Percentiles rank a stretch among this genome's conserved stretches.
Conservation (phyloP, 73 alveolate genomes). For the Stentor coeruleus region DNA sequence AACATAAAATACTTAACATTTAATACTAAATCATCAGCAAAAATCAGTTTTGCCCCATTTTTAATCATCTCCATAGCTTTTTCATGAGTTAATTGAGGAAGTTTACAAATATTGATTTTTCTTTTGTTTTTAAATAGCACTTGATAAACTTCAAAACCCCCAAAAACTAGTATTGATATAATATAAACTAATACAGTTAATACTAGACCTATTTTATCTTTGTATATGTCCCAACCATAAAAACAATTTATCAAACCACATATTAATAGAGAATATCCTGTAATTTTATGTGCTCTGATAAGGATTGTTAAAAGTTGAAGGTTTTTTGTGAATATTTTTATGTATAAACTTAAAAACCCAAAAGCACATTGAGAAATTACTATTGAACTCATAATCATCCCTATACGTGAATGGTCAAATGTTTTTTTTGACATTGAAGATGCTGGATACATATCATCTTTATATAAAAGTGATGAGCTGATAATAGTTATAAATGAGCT, state of each 20-base stretch:
- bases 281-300: not conserved
- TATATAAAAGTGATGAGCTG: not conserved
- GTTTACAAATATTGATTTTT: not conserved
- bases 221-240: constrained; percentile 9
- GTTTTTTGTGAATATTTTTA: not conserved
- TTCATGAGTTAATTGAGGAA: not conserved
- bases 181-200: not conserved
- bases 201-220: not conserved
- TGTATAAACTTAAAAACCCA: not conserved
- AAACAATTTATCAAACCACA: not conserved
- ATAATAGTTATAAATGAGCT: not conserved
- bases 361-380: not conserved
- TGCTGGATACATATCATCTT: too few relatives aligned
- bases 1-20: constrained; percentile 19
- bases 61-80: constrained; percentile 22
- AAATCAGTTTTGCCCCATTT: not conserved
- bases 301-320: not conserved
- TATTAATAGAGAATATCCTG: not conserved
- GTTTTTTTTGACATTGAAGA: not conserved
- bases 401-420: not conserved
- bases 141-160: not conserved
- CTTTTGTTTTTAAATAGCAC: too few relatives aligned
- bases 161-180: not conserved
- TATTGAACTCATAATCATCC: not conserved
- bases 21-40: constrained; percentile 34